Conservation (phyloP, 306 rosid species). For the Dryas alaskensis region DNA sequence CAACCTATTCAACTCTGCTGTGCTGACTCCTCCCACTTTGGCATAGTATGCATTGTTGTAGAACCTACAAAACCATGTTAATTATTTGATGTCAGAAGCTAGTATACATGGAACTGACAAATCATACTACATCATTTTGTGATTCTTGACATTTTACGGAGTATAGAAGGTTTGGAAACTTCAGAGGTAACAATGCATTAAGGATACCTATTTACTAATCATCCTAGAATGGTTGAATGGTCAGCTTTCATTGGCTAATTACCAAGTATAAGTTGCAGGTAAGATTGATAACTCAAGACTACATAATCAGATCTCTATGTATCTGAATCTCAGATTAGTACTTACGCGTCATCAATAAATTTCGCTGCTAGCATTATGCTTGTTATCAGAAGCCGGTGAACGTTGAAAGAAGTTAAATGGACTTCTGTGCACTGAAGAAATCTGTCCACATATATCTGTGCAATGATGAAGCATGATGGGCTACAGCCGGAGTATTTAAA, state of each 20-base stretch:
- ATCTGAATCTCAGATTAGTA: constrained; percentile 11
- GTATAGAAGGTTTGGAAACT: background rate
- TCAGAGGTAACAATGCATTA: background rate
- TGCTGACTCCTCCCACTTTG: constrained; percentile 90
- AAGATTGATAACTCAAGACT: background rate
- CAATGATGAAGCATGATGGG: constrained; percentile 88
- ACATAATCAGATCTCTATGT: background rate
- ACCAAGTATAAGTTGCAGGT: background rate
- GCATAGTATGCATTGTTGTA: constrained; percentile 96
- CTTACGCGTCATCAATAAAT: constrained; percentile 92
- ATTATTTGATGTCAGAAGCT: constrained; percentile 9
- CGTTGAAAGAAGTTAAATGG: constrained; percentile 74
- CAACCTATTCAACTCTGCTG: constrained; percentile 74
- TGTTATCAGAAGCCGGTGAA: constrained; percentile 89
- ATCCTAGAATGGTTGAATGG: background rate
- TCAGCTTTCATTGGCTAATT: too few species aligned
- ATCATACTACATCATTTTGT: background rate
- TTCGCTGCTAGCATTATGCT: constrained; percentile 91
- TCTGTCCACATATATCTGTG: constrained; percentile 77
- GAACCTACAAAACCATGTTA: constrained; percentile 57
- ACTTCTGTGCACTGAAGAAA: constrained; percentile 51
- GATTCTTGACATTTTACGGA: background rate
- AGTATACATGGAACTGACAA: too few species aligned
- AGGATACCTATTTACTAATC: background rate
- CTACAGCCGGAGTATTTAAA: constrained; percentile 93